Percentiles rank a stretch among this genome's conserved stretches.
Conservation (phyloP, 2,329 filamentous ascomycete genomes). For the Pseudomassariella vexata region DNA sequence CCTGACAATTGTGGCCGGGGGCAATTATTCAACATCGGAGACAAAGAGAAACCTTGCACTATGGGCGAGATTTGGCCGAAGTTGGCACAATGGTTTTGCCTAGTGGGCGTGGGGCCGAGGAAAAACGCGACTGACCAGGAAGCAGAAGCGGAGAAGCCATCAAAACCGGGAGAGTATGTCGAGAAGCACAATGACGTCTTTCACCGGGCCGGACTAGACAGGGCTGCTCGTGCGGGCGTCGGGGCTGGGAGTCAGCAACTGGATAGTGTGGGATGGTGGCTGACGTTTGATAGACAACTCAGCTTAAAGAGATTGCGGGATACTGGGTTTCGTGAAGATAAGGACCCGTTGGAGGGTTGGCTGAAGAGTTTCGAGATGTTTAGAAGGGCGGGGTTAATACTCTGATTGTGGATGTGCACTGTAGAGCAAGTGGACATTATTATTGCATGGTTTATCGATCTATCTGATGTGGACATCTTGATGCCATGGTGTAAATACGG, state of each 20-base stretch:
- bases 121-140: background rate
- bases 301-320: constrained; percentile 32
- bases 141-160: constrained; percentile 3
- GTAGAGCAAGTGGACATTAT: too few species aligned
- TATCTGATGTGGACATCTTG: too few species aligned
- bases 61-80: constrained; percentile 25
- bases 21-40: constrained; percentile 26
- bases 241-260: constrained; percentile 30
- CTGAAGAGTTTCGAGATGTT: constrained; percentile 35
- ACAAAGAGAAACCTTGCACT: constrained; percentile 18
- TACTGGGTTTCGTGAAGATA: constrained; percentile 32
- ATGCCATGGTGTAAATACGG: too few species aligned
- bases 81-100: constrained; percentile 25
- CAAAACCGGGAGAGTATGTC: constrained; percentile 28
- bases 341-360: constrained; percentile 33
- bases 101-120: constrained; percentile 20
- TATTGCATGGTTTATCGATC: too few species aligned
- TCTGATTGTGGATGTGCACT: too few species aligned
- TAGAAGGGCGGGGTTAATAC: constrained; percentile 32
- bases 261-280: constrained; percentile 37
- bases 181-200: constrained; percentile 23
- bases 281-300: constrained; percentile 42
- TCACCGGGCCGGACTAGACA: constrained; percentile 13
- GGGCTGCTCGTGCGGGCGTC: constrained; percentile 25
- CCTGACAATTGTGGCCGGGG: constrained; percentile 18